Conservation (phyloP, 768 basidiomycete species). For the Hortiboletus flavorubellus region DNA sequence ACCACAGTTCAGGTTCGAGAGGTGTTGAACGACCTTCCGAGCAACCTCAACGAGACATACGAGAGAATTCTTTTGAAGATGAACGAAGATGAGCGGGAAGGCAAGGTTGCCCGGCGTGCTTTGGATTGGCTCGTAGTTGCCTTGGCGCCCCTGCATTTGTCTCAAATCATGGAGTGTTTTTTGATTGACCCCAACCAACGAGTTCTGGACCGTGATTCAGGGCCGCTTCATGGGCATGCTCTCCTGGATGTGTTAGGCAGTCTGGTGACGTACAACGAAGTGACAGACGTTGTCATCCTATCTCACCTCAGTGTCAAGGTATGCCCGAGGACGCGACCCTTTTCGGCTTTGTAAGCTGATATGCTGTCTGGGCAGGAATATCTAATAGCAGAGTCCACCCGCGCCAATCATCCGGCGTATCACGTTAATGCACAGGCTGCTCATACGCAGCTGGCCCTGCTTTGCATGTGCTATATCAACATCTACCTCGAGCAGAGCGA, state of each 20-base stretch:
- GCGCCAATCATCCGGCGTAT: neutral
- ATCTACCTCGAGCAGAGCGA: neutral
- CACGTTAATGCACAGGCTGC: neutral
- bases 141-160: constrained; percentile 1
- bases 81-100: neutral
- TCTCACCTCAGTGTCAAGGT: constrained; percentile 17
- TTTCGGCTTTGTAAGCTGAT: neutral
- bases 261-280: constrained; percentile 1
- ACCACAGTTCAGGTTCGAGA: neutral
- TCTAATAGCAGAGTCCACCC: neutral
- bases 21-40: constrained; percentile 1
- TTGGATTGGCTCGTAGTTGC: constrained; percentile 14
- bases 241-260: constrained; percentile 1
- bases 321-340: too few relatives aligned
- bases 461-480: constrained; percentile 3
- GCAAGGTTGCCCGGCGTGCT: neutral
- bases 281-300: constrained; percentile 1
- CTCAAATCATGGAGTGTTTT: constrained; percentile 7
- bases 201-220: neutral
- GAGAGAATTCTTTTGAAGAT: neutral
- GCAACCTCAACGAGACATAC: constrained; percentile 6
- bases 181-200: neutral
- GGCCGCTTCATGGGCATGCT: constrained; percentile 1
- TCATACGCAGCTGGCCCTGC: neutral
- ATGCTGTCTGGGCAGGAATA: neutral